These are phyloP conservation scores for Piper longum DNA, from an alignment of 164 flowering plant genomes.

Conservation along the genomic window DNA sequence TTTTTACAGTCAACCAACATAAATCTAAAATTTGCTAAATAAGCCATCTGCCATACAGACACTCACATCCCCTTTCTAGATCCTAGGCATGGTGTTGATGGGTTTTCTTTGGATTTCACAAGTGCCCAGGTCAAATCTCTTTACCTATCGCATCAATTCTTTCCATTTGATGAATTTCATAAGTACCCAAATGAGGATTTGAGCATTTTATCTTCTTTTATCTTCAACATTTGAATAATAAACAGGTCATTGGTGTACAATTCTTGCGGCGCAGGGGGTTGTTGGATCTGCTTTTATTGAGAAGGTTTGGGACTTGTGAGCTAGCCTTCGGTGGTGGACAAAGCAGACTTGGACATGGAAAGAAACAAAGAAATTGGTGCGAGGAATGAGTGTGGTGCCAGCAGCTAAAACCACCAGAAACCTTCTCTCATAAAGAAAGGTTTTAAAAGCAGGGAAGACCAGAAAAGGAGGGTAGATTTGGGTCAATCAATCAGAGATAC, in stretches of 20 bases:
- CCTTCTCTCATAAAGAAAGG: conserved; percentile 2
- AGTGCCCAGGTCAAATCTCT: too few relatives aligned
- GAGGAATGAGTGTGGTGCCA: conserved; percentile 8
- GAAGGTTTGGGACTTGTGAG: background rate
- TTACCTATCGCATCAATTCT: background rate
- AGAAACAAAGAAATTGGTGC: conserved; percentile 6
- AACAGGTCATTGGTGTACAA: background rate
- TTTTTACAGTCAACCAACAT: too few relatives aligned
- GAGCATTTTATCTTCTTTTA: too few relatives aligned
- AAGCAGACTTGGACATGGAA: conserved; percentile 3
- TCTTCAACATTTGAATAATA: too few relatives aligned
- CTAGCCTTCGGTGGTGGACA: conserved; percentile 21
- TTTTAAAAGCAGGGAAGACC: conserved; percentile 2
- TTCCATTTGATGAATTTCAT: background rate
- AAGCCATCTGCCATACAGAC: too few relatives aligned
- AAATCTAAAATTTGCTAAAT: too few relatives aligned
- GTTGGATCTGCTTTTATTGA: conserved; percentile 22
- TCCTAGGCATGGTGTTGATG: too few relatives aligned
- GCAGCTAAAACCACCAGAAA: background rate
- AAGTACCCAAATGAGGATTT: background rate
- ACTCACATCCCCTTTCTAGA: too few relatives aligned
- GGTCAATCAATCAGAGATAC: conserved; percentile 12
- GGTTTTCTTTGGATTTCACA: too few relatives aligned
- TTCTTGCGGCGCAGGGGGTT: background rate
- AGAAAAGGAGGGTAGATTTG: conserved; percentile 7